These are phyloP conservation scores for Teratosphaeria gauchensis DNA, from an alignment of 2,329 filamentous ascomycete species.

Conservation along the genomic window DNA sequence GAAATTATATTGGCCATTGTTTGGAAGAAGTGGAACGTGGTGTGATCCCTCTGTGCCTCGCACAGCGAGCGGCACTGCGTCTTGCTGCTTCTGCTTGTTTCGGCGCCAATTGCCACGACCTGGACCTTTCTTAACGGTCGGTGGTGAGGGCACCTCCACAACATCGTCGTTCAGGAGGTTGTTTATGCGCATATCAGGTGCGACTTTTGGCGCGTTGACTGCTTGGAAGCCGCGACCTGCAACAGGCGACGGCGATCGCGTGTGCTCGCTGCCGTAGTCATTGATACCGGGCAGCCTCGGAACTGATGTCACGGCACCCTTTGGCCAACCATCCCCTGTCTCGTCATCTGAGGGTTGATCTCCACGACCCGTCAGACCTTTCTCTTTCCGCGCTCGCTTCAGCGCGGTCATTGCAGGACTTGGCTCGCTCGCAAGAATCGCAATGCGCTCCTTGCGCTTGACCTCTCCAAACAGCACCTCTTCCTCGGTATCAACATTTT, in stretches of 20 bases:
- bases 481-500: conserved; percentile 65
- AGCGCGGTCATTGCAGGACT: conserved; percentile 51
- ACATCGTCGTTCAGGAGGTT: conserved; percentile 38
- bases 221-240: conserved; percentile 27
- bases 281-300: conserved; percentile 2
- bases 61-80: conserved; percentile 6
- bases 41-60: conserved; percentile 15
- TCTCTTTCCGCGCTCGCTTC: conserved; percentile 39
- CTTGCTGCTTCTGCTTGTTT: conserved; percentile 21
- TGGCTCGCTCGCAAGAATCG: conserved; percentile 66
- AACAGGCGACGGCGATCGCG: conserved; percentile 34
- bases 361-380: conserved; percentile 26
- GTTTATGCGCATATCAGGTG: conserved; percentile 39
- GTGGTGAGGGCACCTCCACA: conserved; percentile 15
- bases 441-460: conserved; percentile 63
- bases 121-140: conserved; percentile 33
- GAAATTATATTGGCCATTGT: conserved; percentile 20
- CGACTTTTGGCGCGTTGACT: conserved; percentile 27
- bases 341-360: conserved; percentile 22
- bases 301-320: background rate
- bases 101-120: conserved; percentile 43
- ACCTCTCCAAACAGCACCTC: conserved; percentile 61
- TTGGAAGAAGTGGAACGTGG: conserved; percentile 26
- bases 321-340: conserved; percentile 14
- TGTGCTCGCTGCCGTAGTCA: conserved; percentile 35